phyloP scores from a whole-genome alignment of 331 rosid species.

The Dryas integrifolia region DNA sequence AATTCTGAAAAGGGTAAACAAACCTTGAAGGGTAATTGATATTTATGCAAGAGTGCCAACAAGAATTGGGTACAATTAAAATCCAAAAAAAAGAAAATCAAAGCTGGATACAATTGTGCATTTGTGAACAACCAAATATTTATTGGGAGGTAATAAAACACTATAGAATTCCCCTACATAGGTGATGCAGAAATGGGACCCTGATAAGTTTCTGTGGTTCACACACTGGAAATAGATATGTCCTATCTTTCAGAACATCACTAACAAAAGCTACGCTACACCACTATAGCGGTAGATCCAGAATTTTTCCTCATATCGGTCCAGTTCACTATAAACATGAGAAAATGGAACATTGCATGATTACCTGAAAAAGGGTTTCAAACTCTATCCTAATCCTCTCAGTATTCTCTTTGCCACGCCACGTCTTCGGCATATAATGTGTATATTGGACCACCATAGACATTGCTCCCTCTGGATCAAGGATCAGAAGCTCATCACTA shows the following conservation, averaged over 20 bases:
- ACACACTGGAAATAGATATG: not conserved
- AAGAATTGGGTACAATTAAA: no score
- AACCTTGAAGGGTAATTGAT: not conserved
- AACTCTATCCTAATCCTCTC: conserved; percentile 62
- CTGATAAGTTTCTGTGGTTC: not conserved
- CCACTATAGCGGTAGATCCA: not conserved
- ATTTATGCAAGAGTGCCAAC: no score
- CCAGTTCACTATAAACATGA: not conserved
- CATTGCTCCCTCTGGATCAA: conserved; percentile 80
- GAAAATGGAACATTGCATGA: not conserved
- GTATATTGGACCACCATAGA: conserved; percentile 93
- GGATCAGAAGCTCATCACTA: conserved; percentile 65
- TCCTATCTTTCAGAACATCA: not conserved
- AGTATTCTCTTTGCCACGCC: conserved; percentile 85
- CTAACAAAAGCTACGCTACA: not conserved
- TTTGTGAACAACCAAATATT: not conserved
- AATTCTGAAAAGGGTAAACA: not conserved
- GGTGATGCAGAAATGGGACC: not conserved
- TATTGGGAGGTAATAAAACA: not conserved
- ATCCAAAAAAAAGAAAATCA: not conserved
- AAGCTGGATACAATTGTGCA: not conserved
- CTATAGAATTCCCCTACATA: not conserved
- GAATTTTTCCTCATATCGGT: not conserved
- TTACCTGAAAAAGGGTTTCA: conserved; percentile 90
- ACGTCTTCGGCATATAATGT: conserved; percentile 95